Evolutionary conservation across 2,329 filamentous ascomycete species (phyloP).

Genomic region (Fusarium cicatricum): DNA sequence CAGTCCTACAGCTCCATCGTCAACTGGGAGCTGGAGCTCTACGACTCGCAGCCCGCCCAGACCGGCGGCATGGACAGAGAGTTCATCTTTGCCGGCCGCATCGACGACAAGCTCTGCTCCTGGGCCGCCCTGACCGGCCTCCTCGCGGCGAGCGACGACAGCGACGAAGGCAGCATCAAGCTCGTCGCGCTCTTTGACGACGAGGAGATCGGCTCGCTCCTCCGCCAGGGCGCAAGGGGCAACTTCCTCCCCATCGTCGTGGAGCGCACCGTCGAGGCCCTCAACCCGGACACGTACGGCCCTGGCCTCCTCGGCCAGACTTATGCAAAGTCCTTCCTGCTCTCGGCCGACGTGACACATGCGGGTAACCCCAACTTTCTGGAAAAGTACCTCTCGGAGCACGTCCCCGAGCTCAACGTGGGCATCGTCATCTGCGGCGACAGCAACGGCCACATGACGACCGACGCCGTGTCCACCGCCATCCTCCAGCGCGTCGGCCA

Average conservation of each 20-base stretch:
- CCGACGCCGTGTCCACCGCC: slow-evolving; percentile 84
- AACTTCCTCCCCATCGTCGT: slow-evolving; percentile 88
- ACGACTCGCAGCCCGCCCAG: slow-evolving; percentile 85
- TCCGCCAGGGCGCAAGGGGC: slow-evolving; percentile 87
- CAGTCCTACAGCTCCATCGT: slow-evolving; percentile 76
- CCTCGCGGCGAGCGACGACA: slow-evolving; percentile 68
- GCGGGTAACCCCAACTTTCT: slow-evolving; percentile 96
- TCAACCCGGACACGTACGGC: slow-evolving; percentile 62
- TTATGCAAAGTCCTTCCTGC: slow-evolving; percentile 89
- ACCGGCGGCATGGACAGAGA: slow-evolving; percentile 88
- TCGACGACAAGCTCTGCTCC: slow-evolving; percentile 97
- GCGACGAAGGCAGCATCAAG: slow-evolving; percentile 76
- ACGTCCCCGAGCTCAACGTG: slow-evolving; percentile 87
- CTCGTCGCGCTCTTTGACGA: slow-evolving; percentile 95
- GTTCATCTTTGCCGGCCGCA: slow-evolving; percentile 92
- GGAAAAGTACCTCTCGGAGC: slow-evolving; percentile 81
- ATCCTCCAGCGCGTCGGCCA: slow-evolving; percentile 82
- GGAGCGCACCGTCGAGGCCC: slow-evolving; percentile 79
- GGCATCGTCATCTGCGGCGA: slow-evolving; percentile 84
- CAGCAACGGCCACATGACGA: slow-evolving; percentile 95
- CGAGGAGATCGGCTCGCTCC: slow-evolving; percentile 91
- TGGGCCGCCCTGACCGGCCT: slow-evolving; percentile 90
- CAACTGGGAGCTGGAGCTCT: slow-evolving; percentile 98
- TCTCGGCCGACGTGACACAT: slow-evolving; percentile 93
- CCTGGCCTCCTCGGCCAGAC: slow-evolving; percentile 78